phyloP scores from a whole-genome alignment of 2,329 filamentous ascomycete genomes.

The Thelonectria rubi region DNA sequence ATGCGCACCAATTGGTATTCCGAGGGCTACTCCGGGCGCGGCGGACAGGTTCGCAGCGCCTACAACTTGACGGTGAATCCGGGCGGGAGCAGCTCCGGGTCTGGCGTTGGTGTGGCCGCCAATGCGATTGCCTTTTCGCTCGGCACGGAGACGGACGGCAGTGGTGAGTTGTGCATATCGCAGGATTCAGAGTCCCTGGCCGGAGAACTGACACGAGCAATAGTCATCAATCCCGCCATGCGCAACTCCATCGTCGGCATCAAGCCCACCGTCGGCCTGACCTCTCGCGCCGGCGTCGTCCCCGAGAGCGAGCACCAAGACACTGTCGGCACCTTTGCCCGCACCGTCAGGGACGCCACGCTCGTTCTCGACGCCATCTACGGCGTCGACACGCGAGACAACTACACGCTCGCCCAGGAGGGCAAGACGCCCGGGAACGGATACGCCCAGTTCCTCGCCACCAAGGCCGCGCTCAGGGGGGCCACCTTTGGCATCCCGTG shows the following conservation, averaged over 20 bases:
- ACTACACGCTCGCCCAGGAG: constrained; percentile 69
- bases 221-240: constrained; percentile 75
- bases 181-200: no score
- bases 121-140: constrained; percentile 71
- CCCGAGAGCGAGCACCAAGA: constrained; percentile 75
- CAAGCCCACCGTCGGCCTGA: constrained; percentile 79
- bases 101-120: constrained; percentile 69
- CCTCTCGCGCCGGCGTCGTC: constrained; percentile 70
- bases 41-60: constrained; percentile 70
- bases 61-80: constrained; percentile 76
- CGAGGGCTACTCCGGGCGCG: constrained; percentile 71
- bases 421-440: constrained; percentile 63
- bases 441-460: constrained; percentile 65
- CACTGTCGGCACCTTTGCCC: constrained; percentile 72
- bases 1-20: constrained; percentile 75
- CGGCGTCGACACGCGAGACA: constrained; percentile 69
- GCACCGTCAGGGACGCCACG: constrained; percentile 74
- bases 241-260: constrained; percentile 75
- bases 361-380: constrained; percentile 74
- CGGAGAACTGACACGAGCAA: constrained; percentile 17
- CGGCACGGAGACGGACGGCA: constrained; percentile 79
- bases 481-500: constrained; percentile 77
- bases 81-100: constrained; percentile 74
- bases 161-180: constrained; percentile 50
- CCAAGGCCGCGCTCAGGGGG: constrained; percentile 63